These are phyloP conservation scores for Alternaria triticina DNA, from an alignment of 2,329 filamentous ascomycete species.

Conservation along the genomic window DNA sequence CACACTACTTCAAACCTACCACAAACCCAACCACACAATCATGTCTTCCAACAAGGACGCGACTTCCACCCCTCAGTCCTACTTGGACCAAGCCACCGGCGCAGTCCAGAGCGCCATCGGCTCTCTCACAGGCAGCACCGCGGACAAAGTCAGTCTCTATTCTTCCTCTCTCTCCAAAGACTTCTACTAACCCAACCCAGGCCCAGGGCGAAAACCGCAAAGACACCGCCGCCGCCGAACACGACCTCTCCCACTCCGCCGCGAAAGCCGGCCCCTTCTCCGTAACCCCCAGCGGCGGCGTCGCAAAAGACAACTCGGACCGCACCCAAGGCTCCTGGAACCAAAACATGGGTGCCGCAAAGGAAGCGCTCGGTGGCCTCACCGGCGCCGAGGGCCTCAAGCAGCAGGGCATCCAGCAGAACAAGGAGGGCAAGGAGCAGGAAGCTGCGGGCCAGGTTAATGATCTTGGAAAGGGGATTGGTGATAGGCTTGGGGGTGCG, in stretches of 20 bases:
- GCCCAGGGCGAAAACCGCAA: conserved; percentile 69
- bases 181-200: conserved; percentile 45
- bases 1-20: neutral
- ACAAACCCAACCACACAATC: conserved; percentile 25
- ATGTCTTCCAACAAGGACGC: conserved; percentile 58
- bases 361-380: conserved; percentile 79
- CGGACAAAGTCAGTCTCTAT: conserved; percentile 62
- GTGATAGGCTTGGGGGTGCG: conserved; percentile 66
- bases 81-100: conserved; percentile 69
- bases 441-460: conserved; percentile 83
- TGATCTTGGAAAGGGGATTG: conserved; percentile 71
- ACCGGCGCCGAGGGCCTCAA: conserved; percentile 79
- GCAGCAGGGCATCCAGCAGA: conserved; percentile 76
- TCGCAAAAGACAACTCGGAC: conserved; percentile 74
- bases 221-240: conserved; percentile 68
- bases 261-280: conserved; percentile 76
- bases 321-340: conserved; percentile 79
- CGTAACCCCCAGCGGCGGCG: conserved; percentile 71
- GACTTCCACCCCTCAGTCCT: conserved; percentile 79
- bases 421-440: conserved; percentile 77
- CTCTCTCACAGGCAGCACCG: conserved; percentile 72
- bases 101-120: conserved; percentile 75
- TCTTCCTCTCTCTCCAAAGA: neutral
- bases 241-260: conserved; percentile 76
- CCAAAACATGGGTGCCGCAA: conserved; percentile 85